phyloP scores from a whole-genome alignment of 805 yeast genomes.

The Hanseniaspora mollemarum region DNA sequence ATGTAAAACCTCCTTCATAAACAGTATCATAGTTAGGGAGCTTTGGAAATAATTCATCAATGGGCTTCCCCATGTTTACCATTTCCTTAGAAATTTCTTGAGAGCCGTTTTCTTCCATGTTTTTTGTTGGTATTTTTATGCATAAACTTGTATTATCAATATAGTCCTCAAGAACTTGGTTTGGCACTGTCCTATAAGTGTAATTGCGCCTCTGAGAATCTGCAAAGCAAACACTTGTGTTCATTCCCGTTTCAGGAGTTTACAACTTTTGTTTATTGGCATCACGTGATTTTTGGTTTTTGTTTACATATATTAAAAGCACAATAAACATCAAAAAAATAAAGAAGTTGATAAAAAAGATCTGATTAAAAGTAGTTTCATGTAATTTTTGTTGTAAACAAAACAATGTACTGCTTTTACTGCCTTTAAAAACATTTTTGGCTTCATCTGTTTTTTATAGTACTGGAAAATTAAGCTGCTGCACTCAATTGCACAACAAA shows the following conservation, averaged over 20 bases:
- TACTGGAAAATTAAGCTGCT: too few relatives aligned
- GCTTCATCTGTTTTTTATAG: too few relatives aligned
- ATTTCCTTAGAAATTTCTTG: neutral
- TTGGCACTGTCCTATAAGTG: neutral
- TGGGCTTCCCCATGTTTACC: constrained; percentile 9
- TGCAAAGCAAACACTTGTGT: too few relatives aligned
- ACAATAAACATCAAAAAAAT: too few relatives aligned
- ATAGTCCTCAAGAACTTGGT: neutral
- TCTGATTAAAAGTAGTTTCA: too few relatives aligned
- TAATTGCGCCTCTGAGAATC: too few relatives aligned
- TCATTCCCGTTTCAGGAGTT: too few relatives aligned
- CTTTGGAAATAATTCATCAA: constrained; percentile 19
- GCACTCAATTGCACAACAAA: too few relatives aligned
- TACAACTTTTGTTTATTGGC: neutral
- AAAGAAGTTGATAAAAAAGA: neutral
- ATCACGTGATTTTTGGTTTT: neutral
- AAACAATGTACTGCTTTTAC: too few relatives aligned
- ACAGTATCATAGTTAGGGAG: constrained; percentile 22
- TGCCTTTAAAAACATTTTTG: too few relatives aligned
- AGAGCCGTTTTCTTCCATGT: neutral
- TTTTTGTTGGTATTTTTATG: neutral
- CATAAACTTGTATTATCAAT: too few relatives aligned
- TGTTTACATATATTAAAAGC: neutral
- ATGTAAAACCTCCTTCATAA: constrained; percentile 34
- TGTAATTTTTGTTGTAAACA: too few relatives aligned